Conservation (phyloP, 805 yeast genomes). For the Tetrapisispora arboricola region DNA sequence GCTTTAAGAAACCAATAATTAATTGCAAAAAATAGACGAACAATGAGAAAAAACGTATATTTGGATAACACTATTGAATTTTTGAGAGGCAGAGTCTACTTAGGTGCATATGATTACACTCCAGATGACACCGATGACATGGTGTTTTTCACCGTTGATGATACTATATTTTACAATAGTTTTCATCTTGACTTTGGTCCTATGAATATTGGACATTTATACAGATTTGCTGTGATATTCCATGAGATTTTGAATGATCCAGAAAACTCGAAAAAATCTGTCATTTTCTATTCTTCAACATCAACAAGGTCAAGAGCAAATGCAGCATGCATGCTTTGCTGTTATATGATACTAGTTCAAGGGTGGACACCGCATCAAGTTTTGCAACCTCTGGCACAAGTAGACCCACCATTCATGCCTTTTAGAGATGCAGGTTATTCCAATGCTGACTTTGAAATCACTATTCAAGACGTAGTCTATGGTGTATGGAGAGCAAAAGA, state of each 20-base stretch:
- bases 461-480: conserved; percentile 90
- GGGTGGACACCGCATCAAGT: conserved; percentile 99
- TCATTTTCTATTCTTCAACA: conserved; percentile 80
- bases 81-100: conserved; percentile 56
- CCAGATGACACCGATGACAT: conserved; percentile 69
- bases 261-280: conserved; percentile 74
- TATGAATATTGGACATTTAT: conserved; percentile 81
- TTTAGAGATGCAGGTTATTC: conserved; percentile 98
- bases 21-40: background rate
- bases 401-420: conserved; percentile 86
- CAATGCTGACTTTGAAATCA: conserved; percentile 83
- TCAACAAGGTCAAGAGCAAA: conserved; percentile 77
- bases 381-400: conserved; percentile 84
- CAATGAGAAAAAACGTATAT: conserved; percentile 25
- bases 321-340: conserved; percentile 87
- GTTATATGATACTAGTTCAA: conserved; percentile 91
- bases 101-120: conserved; percentile 75
- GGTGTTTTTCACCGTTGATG: conserved; percentile 87
- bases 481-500: conserved; percentile 98
- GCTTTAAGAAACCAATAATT: too few relatives aligned
- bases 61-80: conserved; percentile 30
- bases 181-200: conserved; percentile 97
- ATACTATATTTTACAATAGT: conserved; percentile 83
- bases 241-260: conserved; percentile 87
- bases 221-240: conserved; percentile 87